phyloP scores from a whole-genome alignment of 352 stramenopile genomes.

The Phytopythium chamaehyphon region DNA sequence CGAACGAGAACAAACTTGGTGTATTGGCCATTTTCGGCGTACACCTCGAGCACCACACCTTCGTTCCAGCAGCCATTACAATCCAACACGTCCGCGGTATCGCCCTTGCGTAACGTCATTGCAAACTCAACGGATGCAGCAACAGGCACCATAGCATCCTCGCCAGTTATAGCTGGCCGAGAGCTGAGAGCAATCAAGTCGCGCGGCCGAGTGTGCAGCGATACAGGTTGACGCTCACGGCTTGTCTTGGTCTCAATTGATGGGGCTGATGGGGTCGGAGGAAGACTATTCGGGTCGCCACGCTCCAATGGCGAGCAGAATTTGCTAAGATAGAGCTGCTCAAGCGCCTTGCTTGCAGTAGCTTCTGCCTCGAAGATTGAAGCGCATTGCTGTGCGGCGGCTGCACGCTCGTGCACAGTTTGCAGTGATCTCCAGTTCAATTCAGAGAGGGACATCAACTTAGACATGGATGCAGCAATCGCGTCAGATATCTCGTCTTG shows the following conservation, averaged over 20 bases:
- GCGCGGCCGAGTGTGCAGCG: constrained; percentile 32
- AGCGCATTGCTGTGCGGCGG: constrained; percentile 45
- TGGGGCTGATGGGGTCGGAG: too few relatives aligned
- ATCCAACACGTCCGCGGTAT: constrained; percentile 79
- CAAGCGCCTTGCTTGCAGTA: constrained; percentile 35
- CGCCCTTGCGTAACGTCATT: constrained; percentile 43
- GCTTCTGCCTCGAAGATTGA: constrained; percentile 46
- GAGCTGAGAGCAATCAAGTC: constrained; percentile 57
- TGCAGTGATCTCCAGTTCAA: constrained; percentile 69
- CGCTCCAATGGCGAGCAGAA: constrained; percentile 24
- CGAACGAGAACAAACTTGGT: constrained; percentile 68
- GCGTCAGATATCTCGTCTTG: constrained; percentile 71
- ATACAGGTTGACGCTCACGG: constrained; percentile 16
- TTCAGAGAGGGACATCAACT: constrained; percentile 57
- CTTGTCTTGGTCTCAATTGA: not conserved
- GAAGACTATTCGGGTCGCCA: too few relatives aligned
- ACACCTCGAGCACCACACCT: constrained; percentile 65
- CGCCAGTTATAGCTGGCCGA: constrained; percentile 24
- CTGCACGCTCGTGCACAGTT: constrained; percentile 50
- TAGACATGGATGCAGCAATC: constrained; percentile 44
- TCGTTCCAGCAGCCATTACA: constrained; percentile 77
- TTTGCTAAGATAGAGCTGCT: constrained; percentile 52
- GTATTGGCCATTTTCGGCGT: constrained; percentile 27
- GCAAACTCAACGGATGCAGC: constrained; percentile 69
- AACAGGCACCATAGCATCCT: constrained; percentile 32